phyloP scores from a whole-genome alignment of 768 basidiomycete genomes.

The Leccinum disarticulatum region DNA sequence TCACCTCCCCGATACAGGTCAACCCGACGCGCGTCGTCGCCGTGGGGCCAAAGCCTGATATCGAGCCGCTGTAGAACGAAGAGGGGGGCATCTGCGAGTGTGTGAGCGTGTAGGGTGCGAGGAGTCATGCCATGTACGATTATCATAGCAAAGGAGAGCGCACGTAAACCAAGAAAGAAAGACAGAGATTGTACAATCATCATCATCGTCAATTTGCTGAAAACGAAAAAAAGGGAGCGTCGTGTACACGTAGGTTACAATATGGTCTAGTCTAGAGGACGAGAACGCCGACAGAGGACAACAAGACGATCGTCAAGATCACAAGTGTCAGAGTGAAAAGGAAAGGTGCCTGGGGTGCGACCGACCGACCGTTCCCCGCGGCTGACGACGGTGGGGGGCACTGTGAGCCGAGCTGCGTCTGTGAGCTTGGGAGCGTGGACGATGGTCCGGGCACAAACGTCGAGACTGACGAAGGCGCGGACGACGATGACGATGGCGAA shows the following conservation, averaged over 20 bases:
- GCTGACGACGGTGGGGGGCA: slow-evolving; percentile 16
- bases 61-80: slow-evolving; percentile 52
- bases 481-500: background rate
- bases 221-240: background rate
- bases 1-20: slow-evolving; percentile 45
- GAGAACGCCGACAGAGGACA: slow-evolving; percentile 27
- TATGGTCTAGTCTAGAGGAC: slow-evolving; percentile 27
- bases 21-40: slow-evolving; percentile 80
- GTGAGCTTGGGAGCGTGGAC: slow-evolving; percentile 6
- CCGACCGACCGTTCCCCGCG: slow-evolving; percentile 5
- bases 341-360: slow-evolving; percentile 11
- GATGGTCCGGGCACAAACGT: slow-evolving; percentile 2
- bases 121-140: background rate
- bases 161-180: background rate
- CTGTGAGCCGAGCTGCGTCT: slow-evolving; percentile 25
- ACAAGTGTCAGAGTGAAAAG: slow-evolving; percentile 16
- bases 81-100: background rate
- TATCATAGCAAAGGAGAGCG: background rate
- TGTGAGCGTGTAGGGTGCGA: background rate
- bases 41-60: slow-evolving; percentile 66
- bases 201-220: background rate
- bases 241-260: background rate
- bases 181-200: background rate
- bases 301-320: slow-evolving; percentile 26
- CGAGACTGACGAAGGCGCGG: background rate